Evolutionary conservation across 176 grass and related monocot species (phyloP).

Genomic region (Eragrostis nindensis): DNA sequence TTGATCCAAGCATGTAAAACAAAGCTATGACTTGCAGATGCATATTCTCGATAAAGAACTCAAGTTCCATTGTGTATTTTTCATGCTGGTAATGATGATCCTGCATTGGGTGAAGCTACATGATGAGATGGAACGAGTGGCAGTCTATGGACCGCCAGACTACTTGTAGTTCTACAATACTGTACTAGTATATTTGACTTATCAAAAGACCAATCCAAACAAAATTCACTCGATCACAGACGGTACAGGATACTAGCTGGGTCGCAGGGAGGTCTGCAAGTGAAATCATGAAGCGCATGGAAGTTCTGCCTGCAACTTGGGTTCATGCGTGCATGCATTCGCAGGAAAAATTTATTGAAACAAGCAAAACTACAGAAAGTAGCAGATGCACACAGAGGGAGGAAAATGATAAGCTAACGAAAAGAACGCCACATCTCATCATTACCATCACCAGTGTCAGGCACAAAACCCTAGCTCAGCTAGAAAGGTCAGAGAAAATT

Average conservation of each 20-base stretch:
- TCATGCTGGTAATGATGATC: constrained; percentile 18
- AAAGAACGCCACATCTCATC: constrained; percentile 53
- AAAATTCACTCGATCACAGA: constrained; percentile 29
- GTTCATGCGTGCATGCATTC: constrained; percentile 32
- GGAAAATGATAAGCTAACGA: constrained; percentile 40
- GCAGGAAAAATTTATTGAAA: constrained; percentile 42
- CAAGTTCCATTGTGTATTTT: constrained; percentile 13
- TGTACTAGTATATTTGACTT: neutral
- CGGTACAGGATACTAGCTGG: constrained; percentile 34
- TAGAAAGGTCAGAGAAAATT: constrained; percentile 13
- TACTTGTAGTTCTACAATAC: neutral
- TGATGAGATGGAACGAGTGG: constrained; percentile 6
- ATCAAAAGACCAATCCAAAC: constrained; percentile 25
- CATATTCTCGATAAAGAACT: neutral
- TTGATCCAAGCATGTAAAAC: neutral
- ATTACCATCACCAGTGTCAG: constrained; percentile 39
- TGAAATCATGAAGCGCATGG: constrained; percentile 57
- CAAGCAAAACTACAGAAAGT: constrained; percentile 16
- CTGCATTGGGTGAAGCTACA: constrained; percentile 15
- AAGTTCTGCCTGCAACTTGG: constrained; percentile 31
- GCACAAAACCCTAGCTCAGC: constrained; percentile 61
- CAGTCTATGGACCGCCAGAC: constrained; percentile 29
- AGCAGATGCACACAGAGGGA: neutral
- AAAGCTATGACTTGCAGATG: neutral
- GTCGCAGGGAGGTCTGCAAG: constrained; percentile 10